Evolutionary conservation across 495 filamentous ascomycete genomes (phyloP).

Genomic region (Penicillium verhagenii): DNA sequence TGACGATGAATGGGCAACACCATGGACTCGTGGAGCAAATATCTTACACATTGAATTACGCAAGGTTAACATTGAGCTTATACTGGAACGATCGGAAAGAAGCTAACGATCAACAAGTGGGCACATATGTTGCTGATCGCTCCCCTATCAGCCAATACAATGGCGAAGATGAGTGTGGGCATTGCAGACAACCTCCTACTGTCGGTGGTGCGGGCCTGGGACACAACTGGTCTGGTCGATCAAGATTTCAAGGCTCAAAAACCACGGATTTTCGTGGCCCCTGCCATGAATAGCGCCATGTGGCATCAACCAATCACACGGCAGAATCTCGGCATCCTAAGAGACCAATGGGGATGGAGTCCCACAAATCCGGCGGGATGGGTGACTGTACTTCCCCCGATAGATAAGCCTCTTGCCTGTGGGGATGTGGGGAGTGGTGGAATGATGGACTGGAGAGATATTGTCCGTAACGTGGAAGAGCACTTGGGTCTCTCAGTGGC

Average conservation of each 20-base stretch:
- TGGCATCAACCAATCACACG: constrained; percentile 79
- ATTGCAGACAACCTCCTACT: constrained; percentile 66
- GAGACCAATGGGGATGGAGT: constrained; percentile 67
- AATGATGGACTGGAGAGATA: constrained; percentile 75
- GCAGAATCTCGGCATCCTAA: constrained; percentile 64
- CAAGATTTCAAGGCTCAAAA: constrained; percentile 20
- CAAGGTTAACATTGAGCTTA: constrained; percentile 20
- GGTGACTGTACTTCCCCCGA: constrained; percentile 70
- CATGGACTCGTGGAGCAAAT: constrained; percentile 58
- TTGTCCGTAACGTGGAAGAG: constrained; percentile 61
- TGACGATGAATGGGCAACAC: constrained; percentile 73
- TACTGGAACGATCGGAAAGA: background rate
- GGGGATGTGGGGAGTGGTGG: constrained; percentile 76
- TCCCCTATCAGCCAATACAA: constrained; percentile 72
- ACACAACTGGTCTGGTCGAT: constrained; percentile 65
- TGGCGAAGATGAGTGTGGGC: constrained; percentile 74
- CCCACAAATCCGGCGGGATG: constrained; percentile 55
- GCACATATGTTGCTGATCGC: constrained; percentile 78
- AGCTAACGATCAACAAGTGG: constrained; percentile 44
- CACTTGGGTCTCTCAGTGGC: constrained; percentile 12
- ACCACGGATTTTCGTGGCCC: constrained; percentile 41
- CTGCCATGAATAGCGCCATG: constrained; percentile 89
- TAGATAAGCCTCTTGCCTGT: constrained; percentile 74
- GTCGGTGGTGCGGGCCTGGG: constrained; percentile 84
- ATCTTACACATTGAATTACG: constrained; percentile 87